phyloP scores from a whole-genome alignment of 1,139 yeast genomes.

The Arxiozyma telluris region DNA sequence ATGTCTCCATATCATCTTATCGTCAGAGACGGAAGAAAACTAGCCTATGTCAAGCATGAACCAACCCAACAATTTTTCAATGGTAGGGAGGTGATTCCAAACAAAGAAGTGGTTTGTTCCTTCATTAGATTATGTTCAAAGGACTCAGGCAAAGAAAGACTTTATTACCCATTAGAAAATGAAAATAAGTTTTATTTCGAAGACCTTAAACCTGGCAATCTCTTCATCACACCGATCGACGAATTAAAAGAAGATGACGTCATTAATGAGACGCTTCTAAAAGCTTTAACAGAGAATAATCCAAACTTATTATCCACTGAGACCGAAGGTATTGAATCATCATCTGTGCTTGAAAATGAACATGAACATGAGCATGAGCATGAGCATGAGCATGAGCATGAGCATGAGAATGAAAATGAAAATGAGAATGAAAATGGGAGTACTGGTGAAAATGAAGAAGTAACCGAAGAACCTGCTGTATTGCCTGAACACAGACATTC shows the following conservation, averaged over 20 bases:
- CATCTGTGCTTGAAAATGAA: not conserved
- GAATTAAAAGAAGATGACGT: not conserved
- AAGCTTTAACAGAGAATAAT: not conserved
- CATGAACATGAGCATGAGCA: not conserved
- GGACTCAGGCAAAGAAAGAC: not conserved
- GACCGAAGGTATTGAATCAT: not conserved
- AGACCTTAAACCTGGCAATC: not conserved
- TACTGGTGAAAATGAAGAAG: not conserved
- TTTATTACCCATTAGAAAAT: not conserved
- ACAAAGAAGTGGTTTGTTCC: not conserved
- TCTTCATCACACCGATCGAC: not conserved
- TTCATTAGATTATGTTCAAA: not conserved
- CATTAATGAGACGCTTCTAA: not conserved
- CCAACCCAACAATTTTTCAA: not conserved
- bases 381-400: not conserved
- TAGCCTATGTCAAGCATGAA: slow-evolving; percentile 3
- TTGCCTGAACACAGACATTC: not conserved
- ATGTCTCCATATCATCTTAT: not conserved
- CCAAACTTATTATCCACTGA: not conserved
- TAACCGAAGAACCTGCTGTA: not conserved
- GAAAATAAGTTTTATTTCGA: not conserved
- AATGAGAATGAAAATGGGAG: not conserved
- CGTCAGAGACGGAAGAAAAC: not conserved
- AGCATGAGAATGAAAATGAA: not conserved
- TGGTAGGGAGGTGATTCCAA: not conserved